These are phyloP conservation scores for Omphalotus guepiniiformis DNA, from an alignment of 768 basidiomycete species.

Conservation along the genomic window DNA sequence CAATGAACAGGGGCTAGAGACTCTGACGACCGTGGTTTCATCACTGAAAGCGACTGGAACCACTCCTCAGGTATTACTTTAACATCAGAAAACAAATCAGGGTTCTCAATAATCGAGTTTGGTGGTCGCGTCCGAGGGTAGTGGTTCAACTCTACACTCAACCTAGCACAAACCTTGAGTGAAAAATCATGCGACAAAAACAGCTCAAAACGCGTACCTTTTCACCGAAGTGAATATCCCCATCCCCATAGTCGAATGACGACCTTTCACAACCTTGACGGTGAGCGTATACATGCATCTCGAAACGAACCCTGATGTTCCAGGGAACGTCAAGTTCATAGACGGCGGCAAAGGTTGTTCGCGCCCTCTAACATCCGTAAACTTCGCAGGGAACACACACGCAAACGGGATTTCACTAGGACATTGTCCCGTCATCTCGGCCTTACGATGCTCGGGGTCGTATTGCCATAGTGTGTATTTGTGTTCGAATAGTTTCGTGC, in stretches of 20 bases:
- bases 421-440: conserved; percentile 4
- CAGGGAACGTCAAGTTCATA: conserved; percentile 10
- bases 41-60: conserved; percentile 10
- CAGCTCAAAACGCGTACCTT: conserved; percentile 33
- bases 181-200: not conserved
- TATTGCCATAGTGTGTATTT: conserved; percentile 32
- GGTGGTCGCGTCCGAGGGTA: conserved; percentile 10
- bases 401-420: conserved; percentile 21
- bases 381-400: conserved; percentile 8
- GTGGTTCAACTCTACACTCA: conserved; percentile 12
- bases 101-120: conserved; percentile 2
- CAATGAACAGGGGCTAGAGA: conserved; percentile 2
- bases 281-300: conserved; percentile 43
- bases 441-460: conserved; percentile 10
- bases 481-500: conserved; percentile 28
- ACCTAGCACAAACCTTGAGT: not conserved
- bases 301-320: conserved; percentile 32
- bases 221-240: conserved; percentile 37
- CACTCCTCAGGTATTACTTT: conserved; percentile 14
- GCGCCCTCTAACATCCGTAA: not conserved
- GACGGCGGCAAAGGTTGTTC: conserved; percentile 10
- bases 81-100: conserved; percentile 6
- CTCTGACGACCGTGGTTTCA: conserved; percentile 4
- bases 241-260: conserved; percentile 31
- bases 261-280: conserved; percentile 35